Evolutionary conservation across 2,329 filamentous ascomycete genomes (phyloP), one percentile per base, ranked within the genome.

Genomic region (Colletotrichum noveboracense): DNA sequence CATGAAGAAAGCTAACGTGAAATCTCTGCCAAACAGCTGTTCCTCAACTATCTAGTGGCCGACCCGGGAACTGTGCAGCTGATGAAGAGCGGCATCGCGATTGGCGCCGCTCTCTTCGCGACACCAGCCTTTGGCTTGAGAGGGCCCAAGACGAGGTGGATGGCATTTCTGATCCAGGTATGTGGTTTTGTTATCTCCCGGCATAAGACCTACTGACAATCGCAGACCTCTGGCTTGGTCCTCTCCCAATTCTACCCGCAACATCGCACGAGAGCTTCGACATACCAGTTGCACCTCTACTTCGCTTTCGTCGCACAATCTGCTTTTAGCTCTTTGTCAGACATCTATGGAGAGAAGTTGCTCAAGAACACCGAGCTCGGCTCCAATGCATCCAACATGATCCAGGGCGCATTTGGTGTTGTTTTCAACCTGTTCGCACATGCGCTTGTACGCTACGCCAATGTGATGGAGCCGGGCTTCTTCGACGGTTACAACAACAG

Each of bases 311-410:
- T 82, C 13, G 79, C 81, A 48, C 81, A 83, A 34, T 80, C 80
- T 6, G 79, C 78, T 38, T 77, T 83, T 38, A 80, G 81, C 75
- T 79, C 82, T 2, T 69, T 80, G 9, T 77, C 82, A 6, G 80
- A 82, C 52, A 82, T 83, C 7, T 81, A 84, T 69, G 80, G 83
- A 74, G 82, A 84, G 76, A 78, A 76, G 32, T 78, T 84, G 21
- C 75, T 82, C 18, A 81, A 82, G 75, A 76, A 71, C 64, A 78
- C 79, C 34, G 78, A 80, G 30, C 79, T 80, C 7, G 82, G 81
- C 24, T 56, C 82, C 3, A 81, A 84, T 71, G 82, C 79, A 8
- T 78, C 79, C 55, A 84, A 83, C 56, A 80, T 81, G 62, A 77
- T 80, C 2, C 71, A 84, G 2, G 83, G 83, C 71, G 81, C 78